Base-by-base conservation (phyloP, 2,329 filamentous ascomycete genomes). In the Chrysoporthe cubensis region DNA sequence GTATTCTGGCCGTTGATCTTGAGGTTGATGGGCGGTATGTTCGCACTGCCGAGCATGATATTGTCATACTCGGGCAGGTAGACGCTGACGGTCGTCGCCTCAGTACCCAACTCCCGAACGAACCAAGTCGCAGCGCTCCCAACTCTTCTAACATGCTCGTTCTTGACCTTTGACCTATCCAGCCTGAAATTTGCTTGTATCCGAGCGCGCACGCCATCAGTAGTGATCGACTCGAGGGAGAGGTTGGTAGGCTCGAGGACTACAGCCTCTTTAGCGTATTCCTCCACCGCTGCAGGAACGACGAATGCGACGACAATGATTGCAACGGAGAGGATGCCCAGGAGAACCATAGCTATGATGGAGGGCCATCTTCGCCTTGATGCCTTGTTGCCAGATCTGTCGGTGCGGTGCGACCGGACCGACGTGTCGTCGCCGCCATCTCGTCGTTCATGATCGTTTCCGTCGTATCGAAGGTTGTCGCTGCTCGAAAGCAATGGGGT, bases 21-120 rank as follows among this genome's bases (percentile, higher is more conserved):
- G 69, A 97, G 84, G 69, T 88, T 88, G 71, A 98, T 82, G 0
- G 89, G 86, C 1, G 96, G 96, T 18, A 97, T 80, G 5, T 83
- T 83, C 14, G 93, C 94, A 11, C 88, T 92, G 18, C 94, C 96
- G 32, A 97, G 81, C 60, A 96, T 80, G 16, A 91, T 82, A 77
- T 95, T 88, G 37, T 87, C 88, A 75, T 96, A 96, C 71, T 96
- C 91, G 14, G 95, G 94, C 42, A 97, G 84, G 73, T 90, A 93
- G 7, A 98, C 88, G 67, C 90, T 82, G 43, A 97, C 87, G 62
- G 87, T 85, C 2, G 92, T 91, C 74, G 90, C 81, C 26, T 90
- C 88, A 2, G 86, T 95, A 75, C 94, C 90, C 14, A 96, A 85
- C 74, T 92, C 87, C 70, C 86, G 85, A 67, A 93, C 92, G 72